Base-by-base conservation (phyloP, 331 rosid species). In the Acacia pycnantha region DNA sequence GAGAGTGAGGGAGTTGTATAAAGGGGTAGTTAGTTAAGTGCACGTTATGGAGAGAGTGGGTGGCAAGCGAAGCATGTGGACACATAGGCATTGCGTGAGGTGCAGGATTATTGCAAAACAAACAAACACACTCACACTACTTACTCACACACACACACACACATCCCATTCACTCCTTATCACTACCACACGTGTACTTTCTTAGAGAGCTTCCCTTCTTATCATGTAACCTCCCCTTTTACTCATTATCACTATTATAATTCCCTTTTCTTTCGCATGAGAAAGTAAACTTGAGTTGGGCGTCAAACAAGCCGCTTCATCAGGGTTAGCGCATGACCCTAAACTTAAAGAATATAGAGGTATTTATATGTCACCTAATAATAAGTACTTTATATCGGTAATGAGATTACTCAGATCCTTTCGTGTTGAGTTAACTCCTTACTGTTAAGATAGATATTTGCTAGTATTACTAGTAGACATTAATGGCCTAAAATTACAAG, bases 21-120 rank as follows among this genome's bases (percentile, higher is more conserved):
- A 86, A 90, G 90, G 83, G 33, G 18, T 4, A 22, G 31, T 22
- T 85, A 86, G 91, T 88, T 87, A 90, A 82, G 90, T 90, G 90
- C 94, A 91, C 92, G 93, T 91, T 90, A 85, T 79, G 77, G 87
- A 82, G 87, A 82, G 89, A 88, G 81, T 81, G 85, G 85, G 77
- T 54, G 88, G 88, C 83, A 83, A 87, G 88, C 81, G 41, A 84
- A 79, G 86, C 86, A 87, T 87, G 89, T 83, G 90, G 86, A 67
- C 86, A 85, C 82, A 81, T 79, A 26, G 59, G 85, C 83, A 71
- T 86, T 85, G 91, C 97, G 94, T 89, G 92, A 86, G 88, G 78
- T 84, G 88, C 86, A 87, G 82, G 84, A 84, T 76, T 88, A 82
- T 76, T 88, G 77, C 87, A 89, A 59, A 22, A 70, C 19, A 43